Conservation (phyloP, 139 green algal genomes). For the Asterochloris erici region DNA sequence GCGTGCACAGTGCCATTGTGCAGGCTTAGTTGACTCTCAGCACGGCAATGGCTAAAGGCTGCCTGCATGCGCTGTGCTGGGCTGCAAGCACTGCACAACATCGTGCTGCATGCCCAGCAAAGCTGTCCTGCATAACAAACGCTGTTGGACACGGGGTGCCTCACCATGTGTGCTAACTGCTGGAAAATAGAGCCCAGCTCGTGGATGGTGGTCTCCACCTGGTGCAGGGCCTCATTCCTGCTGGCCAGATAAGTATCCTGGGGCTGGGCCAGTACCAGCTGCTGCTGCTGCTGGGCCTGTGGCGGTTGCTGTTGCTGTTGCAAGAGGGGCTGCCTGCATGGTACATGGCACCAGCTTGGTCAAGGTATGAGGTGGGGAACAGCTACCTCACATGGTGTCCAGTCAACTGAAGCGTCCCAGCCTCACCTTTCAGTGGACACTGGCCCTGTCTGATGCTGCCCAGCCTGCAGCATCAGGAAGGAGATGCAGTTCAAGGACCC, state of each 20-base stretch:
- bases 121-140: too few species aligned
- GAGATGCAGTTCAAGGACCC: too few species aligned
- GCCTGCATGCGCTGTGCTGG: not conserved
- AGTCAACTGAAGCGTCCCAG: not conserved
- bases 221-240: constrained; percentile 81
- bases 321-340: constrained; percentile 28
- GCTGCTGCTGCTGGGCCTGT: constrained; percentile 48
- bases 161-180: constrained; percentile 93
- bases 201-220: constrained; percentile 94
- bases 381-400: not conserved
- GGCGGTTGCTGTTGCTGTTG: constrained; percentile 9
- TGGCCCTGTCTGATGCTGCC: not conserved
- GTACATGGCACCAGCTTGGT: too few species aligned
- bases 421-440: constrained; percentile 7
- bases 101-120: too few species aligned
- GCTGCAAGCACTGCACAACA: too few species aligned
- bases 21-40: not conserved
- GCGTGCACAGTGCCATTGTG: not conserved
- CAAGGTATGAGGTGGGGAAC: not conserved
- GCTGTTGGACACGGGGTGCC: not conserved
- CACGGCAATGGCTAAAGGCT: not conserved
- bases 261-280: constrained; percentile 38
- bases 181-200: constrained; percentile 98
- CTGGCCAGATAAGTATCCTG: constrained; percentile 60
- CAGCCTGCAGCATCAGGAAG: not conserved